phyloP scores from a whole-genome alignment of 441 rosid species.

The Populus hybrid region DNA sequence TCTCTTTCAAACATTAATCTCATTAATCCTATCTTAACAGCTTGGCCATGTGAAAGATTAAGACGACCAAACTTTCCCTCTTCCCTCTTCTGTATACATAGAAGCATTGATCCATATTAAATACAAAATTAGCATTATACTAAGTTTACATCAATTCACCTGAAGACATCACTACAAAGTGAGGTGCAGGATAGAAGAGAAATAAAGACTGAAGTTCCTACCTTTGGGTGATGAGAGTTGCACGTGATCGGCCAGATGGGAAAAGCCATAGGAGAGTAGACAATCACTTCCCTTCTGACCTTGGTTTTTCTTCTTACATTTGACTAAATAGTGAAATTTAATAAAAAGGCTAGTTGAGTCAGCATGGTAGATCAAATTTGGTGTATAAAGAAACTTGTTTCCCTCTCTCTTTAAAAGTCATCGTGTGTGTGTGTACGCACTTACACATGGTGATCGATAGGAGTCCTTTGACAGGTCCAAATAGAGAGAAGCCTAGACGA shows the following conservation, averaged over 20 bases:
- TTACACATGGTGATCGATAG: conserved; percentile 13
- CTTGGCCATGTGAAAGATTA: too few species aligned
- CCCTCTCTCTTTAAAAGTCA: too few species aligned
- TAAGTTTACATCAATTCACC: too few species aligned
- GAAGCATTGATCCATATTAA: too few species aligned
- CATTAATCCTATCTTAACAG: too few species aligned
- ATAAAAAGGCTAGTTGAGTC: conserved; percentile 13
- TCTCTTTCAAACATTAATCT: too few species aligned
- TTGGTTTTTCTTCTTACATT: neutral
- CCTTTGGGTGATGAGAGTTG: neutral
- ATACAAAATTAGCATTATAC: too few species aligned
- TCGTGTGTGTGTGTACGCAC: conserved; percentile 8
- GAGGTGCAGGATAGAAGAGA: neutral
- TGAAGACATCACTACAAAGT: too few species aligned
- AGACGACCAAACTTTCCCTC: too few species aligned
- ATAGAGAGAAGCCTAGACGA: neutral
- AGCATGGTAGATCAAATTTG: conserved; percentile 24
- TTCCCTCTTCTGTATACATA: too few species aligned
- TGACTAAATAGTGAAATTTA: neutral
- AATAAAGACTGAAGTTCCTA: neutral
- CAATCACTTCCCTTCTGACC: neutral
- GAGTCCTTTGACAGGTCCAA: conserved; percentile 25
- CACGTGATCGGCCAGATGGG: neutral
- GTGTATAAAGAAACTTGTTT: conserved; percentile 12
- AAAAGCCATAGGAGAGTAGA: neutral